A percentile compares a stretch with the other conserved stretches of the same genome.
These are phyloP conservation scores for Fusarium circinatum DNA, from an alignment of 2,329 filamentous ascomycete genomes.

Conservation along the genomic window DNA sequence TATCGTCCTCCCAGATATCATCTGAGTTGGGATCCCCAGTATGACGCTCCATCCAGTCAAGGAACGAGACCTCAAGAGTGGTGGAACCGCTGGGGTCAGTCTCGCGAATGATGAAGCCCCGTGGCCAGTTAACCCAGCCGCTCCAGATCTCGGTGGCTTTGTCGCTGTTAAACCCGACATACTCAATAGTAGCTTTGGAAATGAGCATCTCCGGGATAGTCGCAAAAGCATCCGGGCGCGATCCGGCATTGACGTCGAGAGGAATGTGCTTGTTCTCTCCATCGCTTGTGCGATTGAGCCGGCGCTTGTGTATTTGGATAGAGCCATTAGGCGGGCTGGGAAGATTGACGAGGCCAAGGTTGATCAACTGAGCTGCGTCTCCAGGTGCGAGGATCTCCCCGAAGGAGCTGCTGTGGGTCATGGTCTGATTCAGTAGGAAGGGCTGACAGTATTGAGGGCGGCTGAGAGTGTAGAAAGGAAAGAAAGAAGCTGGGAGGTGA, in stretches of 20 bases:
- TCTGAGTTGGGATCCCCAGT: neutral
- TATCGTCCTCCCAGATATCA: neutral
- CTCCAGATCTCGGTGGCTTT: neutral
- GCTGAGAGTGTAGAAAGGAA: too few relatives aligned
- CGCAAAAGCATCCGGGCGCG: neutral
- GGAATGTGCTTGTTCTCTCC: neutral
- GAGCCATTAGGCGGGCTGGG: neutral
- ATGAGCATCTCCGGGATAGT: neutral
- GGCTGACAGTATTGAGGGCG: too few relatives aligned
- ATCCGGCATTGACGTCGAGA: neutral
- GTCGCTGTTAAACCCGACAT: neutral
- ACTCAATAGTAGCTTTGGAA: neutral
- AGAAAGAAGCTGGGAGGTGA: neutral
- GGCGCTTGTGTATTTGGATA: neutral
- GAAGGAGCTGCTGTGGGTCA: neutral
- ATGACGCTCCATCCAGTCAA: neutral
- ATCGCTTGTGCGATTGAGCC: neutral
- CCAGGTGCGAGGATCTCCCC: neutral
- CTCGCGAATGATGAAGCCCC: neutral
- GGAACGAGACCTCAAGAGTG: neutral
- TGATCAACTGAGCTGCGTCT: neutral
- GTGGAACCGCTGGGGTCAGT: rapidly evolving
- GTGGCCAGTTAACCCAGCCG: neutral
- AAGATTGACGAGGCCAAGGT: neutral
- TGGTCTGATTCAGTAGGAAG: neutral